Evolutionary conservation across 257 asterid species (phyloP), one percentile per base, ranked within the genome.

Genomic region (Solanum virginianum): DNA sequence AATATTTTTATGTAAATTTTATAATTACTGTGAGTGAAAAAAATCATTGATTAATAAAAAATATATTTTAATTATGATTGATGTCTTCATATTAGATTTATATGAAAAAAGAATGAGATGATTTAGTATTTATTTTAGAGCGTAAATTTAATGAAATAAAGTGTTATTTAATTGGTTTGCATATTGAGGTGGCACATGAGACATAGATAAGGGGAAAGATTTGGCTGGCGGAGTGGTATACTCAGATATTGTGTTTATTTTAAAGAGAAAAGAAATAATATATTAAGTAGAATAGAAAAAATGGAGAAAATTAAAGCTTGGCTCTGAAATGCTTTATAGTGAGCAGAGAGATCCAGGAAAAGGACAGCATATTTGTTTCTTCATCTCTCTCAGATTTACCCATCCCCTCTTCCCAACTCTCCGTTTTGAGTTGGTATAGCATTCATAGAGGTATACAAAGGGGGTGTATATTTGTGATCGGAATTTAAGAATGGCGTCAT

Each of bases 331-430:
- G n/a, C 3, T 72, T 22, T 22, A 22, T 74, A 47, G 81, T 43
- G 85, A 66, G 63, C 47, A 12, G 26, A 49, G 85, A 39, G 85
- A 83, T 83, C 53, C 81, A 53, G 47, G 15, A 51, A 75, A 87
- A 86, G 84, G 89, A 83, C 88, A 83, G 43, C 84, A 85, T 66
- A 86, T 85, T 24, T 86, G 71, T 82, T 55, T 60, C 88, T 62
- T 82, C 88, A 86, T 83, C 84, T 71, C 89, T 82, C 72, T 60
- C 92, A 86, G 91, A 91, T 89, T 87, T 85, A 90, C 87, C 87
- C 87, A 85, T 70, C 75, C 49, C 92, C 92, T 69, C 69, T 68
- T 70, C 24, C 26, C 65, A 79, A 79, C 65, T 79, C 82, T 49
- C 81, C 81, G 60, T 22, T 22, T 45, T n/a, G 39, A 71, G 63